These are phyloP conservation scores for Apiospora saccharicola DNA, from an alignment of 2,329 filamentous ascomycete genomes.

Conservation along the genomic window DNA sequence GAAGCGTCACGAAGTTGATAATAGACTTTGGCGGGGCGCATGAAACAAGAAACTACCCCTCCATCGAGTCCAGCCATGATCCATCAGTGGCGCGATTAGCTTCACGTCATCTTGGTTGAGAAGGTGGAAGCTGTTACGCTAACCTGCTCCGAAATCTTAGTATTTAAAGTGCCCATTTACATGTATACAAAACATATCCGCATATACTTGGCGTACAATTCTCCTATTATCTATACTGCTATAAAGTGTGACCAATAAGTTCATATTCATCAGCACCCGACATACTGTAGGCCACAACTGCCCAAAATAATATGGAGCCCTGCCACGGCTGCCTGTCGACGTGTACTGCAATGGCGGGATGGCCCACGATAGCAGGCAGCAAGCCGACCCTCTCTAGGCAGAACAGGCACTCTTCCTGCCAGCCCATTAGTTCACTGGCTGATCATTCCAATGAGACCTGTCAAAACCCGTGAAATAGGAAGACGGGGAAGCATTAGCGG, in stretches of 20 bases:
- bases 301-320: not conserved
- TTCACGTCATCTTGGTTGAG: conserved; percentile 3
- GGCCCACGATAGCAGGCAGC: not conserved
- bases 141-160: too few relatives aligned
- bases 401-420: not conserved
- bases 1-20: conserved; percentile 10
- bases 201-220: too few relatives aligned
- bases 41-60: conserved; percentile 11
- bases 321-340: not conserved
- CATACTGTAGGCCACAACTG: not conserved
- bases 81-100: not conserved
- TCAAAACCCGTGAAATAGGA: not conserved
- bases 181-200: too few relatives aligned
- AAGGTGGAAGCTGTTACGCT: not conserved
- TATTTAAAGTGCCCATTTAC: too few relatives aligned
- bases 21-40: conserved; percentile 13
- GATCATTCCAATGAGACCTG: not conserved
- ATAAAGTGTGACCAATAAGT: too few relatives aligned
- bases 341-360: not conserved
- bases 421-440: not conserved
- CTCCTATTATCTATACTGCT: too few relatives aligned
- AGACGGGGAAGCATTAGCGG: not conserved
- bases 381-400: not conserved
- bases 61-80: not conserved
- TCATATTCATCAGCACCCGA: not conserved